Evolutionary conservation across 345 rosid genomes (phyloP).

Genomic region (Ailanthus altissimus): DNA sequence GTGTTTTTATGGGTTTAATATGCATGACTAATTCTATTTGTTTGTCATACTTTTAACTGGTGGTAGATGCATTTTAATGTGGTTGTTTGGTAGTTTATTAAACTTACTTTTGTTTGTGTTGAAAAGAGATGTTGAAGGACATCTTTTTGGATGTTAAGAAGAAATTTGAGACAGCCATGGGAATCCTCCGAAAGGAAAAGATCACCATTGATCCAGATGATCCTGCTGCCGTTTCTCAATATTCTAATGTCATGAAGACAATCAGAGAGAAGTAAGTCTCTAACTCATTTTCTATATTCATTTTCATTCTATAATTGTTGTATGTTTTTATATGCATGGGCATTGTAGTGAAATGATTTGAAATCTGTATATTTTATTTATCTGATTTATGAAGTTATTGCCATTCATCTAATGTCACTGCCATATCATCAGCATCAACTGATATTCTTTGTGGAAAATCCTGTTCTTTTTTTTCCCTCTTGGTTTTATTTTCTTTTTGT

Average conservation of each 20-base stretch:
- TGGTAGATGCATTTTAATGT: neutral
- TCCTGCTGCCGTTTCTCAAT: conserved; percentile 83
- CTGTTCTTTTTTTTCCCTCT: no score
- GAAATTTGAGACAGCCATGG: conserved; percentile 80
- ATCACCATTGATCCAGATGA: conserved; percentile 89
- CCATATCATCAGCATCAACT: neutral
- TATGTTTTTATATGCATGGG: neutral
- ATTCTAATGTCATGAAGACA: conserved; percentile 87
- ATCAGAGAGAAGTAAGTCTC: conserved; percentile 77
- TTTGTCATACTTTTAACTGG: neutral
- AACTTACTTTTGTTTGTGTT: conserved; percentile 18
- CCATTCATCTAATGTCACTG: neutral
- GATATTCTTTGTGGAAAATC: neutral
- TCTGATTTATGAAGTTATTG: neutral
- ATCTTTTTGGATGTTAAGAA: conserved; percentile 82
- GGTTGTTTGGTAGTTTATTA: conserved; percentile 5
- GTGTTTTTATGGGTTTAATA: neutral
- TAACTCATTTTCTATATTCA: conserved; percentile 9
- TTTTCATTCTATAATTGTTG: neutral
- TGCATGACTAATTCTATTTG: neutral
- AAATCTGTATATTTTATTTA: neutral
- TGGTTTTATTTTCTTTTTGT: neutral
- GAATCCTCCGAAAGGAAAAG: conserved; percentile 80
- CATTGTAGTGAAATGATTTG: neutral
- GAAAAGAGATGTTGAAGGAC: conserved; percentile 86